Percentiles rank a stretch among this genome's conserved stretches.
These are phyloP conservation scores for Aspergillus felis DNA, from an alignment of 2,329 filamentous ascomycete genomes.

Conservation along the genomic window DNA sequence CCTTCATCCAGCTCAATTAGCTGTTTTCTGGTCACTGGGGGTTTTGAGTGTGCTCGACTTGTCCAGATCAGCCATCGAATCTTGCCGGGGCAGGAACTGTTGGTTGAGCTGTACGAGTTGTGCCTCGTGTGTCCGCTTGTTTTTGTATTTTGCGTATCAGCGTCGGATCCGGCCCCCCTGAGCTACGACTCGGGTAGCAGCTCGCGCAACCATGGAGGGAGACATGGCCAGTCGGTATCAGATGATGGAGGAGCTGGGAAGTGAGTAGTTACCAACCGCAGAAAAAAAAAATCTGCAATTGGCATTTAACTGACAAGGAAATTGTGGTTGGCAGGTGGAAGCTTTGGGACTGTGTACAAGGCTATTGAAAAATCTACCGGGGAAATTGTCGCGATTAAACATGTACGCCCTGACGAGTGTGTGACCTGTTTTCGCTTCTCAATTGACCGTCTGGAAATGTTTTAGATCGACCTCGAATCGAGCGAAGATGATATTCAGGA, in stretches of 20 bases:
- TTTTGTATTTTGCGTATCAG: slow-evolving; percentile 8
- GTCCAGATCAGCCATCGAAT: slow-evolving; percentile 12
- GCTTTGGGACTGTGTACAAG: slow-evolving; percentile 96
- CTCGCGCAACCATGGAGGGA: slow-evolving; percentile 35
- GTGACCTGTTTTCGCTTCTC: neutral
- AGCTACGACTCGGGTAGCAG: slow-evolving; percentile 2
- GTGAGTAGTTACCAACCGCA: slow-evolving; percentile 52
- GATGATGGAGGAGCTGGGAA: slow-evolving; percentile 92
- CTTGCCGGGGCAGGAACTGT: slow-evolving; percentile 11
- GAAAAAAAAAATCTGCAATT: slow-evolving; percentile 1
- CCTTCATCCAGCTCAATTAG: neutral
- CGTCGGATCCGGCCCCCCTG: slow-evolving; percentile 5
- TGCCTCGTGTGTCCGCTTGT: slow-evolving; percentile 9
- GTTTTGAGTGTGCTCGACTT: slow-evolving; percentile 1
- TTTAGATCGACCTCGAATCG: slow-evolving; percentile 93
- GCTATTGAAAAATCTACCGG: slow-evolving; percentile 87
- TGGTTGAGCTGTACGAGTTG: slow-evolving; percentile 13
- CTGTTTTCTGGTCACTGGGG: neutral
- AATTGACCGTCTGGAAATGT: slow-evolving; percentile 12
- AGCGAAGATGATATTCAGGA: slow-evolving; percentile 98
- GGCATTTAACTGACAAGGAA: slow-evolving; percentile 11
- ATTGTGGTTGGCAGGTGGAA: slow-evolving; percentile 62
- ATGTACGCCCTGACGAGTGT: slow-evolving; percentile 56
- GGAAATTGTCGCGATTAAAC: slow-evolving; percentile 93
- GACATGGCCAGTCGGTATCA: slow-evolving; percentile 81